Conservation (phyloP, 2,329 filamentous ascomycete genomes). For the Aspergillus brunneoviolaceus region DNA sequence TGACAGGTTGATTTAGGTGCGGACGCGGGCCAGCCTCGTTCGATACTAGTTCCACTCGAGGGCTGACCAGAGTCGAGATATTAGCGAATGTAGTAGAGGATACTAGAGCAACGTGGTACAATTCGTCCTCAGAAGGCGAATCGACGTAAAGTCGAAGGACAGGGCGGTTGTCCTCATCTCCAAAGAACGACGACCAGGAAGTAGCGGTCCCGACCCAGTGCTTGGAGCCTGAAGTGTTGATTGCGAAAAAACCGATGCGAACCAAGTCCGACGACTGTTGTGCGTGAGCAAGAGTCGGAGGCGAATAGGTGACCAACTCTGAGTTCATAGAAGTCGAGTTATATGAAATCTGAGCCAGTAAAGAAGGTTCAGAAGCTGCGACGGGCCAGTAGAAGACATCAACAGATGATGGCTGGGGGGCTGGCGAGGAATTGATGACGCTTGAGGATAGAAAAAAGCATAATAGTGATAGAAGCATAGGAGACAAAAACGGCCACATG, state of each 20-base stretch:
- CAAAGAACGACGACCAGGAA: conserved; percentile 34
- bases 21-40: conserved; percentile 35
- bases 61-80: conserved; percentile 17
- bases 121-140: conserved; percentile 35
- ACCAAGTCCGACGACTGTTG: conserved; percentile 47
- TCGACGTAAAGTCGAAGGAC: conserved; percentile 43
- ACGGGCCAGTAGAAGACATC: conserved; percentile 44
- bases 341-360: conserved; percentile 44
- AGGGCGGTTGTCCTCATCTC: conserved; percentile 25
- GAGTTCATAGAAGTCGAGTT: conserved; percentile 38
- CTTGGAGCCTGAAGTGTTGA: conserved; percentile 30
- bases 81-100: conserved; percentile 20
- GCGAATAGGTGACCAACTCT: conserved; percentile 40
- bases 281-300: conserved; percentile 26
- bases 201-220: conserved; percentile 45
- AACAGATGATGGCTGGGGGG: conserved; percentile 23
- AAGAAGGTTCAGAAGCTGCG: conserved; percentile 31
- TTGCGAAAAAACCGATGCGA: conserved; percentile 53
- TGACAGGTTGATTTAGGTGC: conserved; percentile 41
- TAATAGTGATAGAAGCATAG: conserved; percentile 14
- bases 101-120: conserved; percentile 43
- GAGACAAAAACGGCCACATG: conserved; percentile 18
- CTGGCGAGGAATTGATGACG: conserved; percentile 13
- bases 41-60: conserved; percentile 36
- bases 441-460: conserved; percentile 19